Evolutionary conservation across 352 stramenopile genomes (phyloP).

Genomic region (Globisporangium barbulae): DNA sequence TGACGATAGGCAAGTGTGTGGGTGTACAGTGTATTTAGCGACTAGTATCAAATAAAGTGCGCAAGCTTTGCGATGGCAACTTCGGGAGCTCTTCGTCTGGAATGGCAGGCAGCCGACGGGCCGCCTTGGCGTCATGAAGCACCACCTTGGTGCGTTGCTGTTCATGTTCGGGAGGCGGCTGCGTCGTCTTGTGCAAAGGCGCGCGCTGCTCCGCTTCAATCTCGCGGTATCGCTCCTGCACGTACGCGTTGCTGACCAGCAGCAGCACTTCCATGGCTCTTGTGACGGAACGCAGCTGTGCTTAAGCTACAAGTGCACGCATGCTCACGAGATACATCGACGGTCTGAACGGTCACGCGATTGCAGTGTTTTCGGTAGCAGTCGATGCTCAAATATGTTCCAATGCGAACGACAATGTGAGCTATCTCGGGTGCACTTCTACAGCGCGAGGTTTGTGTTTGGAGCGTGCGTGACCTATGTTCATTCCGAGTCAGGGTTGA

Average conservation of each 20-base stretch:
- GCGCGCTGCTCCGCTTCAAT: conserved; percentile 23
- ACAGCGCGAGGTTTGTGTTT: no score
- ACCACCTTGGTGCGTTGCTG: neutral
- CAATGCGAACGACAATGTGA: no score
- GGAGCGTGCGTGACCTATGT: no score
- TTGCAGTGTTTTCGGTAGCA: no score
- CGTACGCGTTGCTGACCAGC: conserved; percentile 37
- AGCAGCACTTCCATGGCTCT: conserved; percentile 59
- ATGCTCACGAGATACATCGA: neutral
- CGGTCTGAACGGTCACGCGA: neutral
- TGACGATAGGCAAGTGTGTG: no score
- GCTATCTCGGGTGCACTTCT: no score
- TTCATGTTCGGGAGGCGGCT: neutral
- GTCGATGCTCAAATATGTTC: no score
- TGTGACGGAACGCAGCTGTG: neutral
- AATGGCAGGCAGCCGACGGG: no score
- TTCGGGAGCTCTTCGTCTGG: no score
- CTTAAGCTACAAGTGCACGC: no score
- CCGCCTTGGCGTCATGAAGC: neutral
- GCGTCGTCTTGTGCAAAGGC: neutral
- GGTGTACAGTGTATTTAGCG: conserved; percentile 19
- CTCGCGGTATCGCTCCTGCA: conserved; percentile 45
- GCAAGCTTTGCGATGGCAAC: no score
- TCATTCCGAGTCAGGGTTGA: no score
- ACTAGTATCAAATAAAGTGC: neutral